Conservation (phyloP, 1,139 yeast genomes). For the Taphrina communis region DNA sequence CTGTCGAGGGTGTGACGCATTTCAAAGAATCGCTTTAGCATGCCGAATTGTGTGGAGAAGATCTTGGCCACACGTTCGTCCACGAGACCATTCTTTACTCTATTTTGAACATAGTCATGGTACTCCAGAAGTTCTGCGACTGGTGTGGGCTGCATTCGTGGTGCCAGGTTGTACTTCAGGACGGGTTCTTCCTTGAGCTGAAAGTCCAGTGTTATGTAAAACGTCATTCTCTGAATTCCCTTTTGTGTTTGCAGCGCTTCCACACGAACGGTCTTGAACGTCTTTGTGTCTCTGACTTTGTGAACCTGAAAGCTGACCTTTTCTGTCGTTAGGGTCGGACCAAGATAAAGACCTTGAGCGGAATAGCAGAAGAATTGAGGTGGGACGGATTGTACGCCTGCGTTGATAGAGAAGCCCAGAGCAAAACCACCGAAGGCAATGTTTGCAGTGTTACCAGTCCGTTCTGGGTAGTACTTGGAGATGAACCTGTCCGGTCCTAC, state of each 20-base stretch:
- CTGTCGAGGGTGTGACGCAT: neutral
- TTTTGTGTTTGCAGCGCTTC: conserved; percentile 14
- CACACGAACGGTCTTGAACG: conserved; percentile 22
- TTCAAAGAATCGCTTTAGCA: conserved; percentile 3
- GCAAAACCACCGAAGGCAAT: conserved; percentile 22
- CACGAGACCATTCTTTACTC: neutral
- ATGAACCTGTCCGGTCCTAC: conserved; percentile 1
- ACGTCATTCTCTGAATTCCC: conserved; percentile 1
- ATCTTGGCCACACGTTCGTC: neutral
- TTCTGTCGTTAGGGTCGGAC: conserved; percentile 17
- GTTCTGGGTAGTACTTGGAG: conserved; percentile 11
- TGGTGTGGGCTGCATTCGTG: conserved; percentile 6
- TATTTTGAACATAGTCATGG: neutral
- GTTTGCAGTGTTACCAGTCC: conserved; percentile 19
- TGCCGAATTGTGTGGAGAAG: neutral
- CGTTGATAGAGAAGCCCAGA: conserved; percentile 4
- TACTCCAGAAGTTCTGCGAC: neutral
- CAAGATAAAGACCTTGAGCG: conserved; percentile 20
- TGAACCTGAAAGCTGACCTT: neutral
- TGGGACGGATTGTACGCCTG: conserved; percentile 7
- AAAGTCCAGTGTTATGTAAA: conserved; percentile 4
- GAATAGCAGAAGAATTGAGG: conserved; percentile 19
- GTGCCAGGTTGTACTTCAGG: conserved; percentile 7
- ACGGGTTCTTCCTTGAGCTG: conserved; percentile 22
- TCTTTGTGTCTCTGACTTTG: conserved; percentile 20